phyloP scores from a whole-genome alignment of 768 basidiomycete species.

The Paxillus involutus region DNA sequence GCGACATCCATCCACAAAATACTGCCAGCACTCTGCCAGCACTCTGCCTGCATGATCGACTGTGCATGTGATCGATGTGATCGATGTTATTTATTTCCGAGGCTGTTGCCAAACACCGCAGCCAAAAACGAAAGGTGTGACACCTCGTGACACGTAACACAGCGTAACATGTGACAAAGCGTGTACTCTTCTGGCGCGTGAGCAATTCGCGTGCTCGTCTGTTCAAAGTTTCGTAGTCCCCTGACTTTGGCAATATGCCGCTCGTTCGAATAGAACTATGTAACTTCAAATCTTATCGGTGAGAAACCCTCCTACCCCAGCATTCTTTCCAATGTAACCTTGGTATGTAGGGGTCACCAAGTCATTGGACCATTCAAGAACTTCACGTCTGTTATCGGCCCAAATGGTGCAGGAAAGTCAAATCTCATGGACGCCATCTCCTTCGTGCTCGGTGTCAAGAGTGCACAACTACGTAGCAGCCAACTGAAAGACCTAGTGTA shows the following conservation, averaged over 20 bases:
- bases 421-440: slow-evolving; percentile 99
- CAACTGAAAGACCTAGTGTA: slow-evolving; percentile 96
- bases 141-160: neutral
- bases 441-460: slow-evolving; percentile 96
- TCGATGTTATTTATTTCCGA: neutral
- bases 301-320: slow-evolving; percentile 4
- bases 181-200: slow-evolving; percentile 15
- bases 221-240: slow-evolving; percentile 12
- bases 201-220: slow-evolving; percentile 14
- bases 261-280: slow-evolving; percentile 84
- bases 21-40: too few species aligned
- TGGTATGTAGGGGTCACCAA: slow-evolving; percentile 62
- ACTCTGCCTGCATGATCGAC: too few species aligned
- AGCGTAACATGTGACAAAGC: slow-evolving; percentile 13
- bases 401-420: slow-evolving; percentile 98
- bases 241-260: slow-evolving; percentile 55
- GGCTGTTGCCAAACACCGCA: neutral
- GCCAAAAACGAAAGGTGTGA: slow-evolving; percentile 9
- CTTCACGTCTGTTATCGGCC: slow-evolving; percentile 96
- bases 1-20: too few species aligned
- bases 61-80: neutral
- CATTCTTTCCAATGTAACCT: slow-evolving; percentile 2
- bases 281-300: slow-evolving; percentile 97
- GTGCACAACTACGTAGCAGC: slow-evolving; percentile 87
- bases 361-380: slow-evolving; percentile 88